Percentiles rank a stretch among this genome's conserved stretches.
Conservation (phyloP, 2,329 filamentous ascomycete species). For the Emericellopsis atlantica region DNA sequence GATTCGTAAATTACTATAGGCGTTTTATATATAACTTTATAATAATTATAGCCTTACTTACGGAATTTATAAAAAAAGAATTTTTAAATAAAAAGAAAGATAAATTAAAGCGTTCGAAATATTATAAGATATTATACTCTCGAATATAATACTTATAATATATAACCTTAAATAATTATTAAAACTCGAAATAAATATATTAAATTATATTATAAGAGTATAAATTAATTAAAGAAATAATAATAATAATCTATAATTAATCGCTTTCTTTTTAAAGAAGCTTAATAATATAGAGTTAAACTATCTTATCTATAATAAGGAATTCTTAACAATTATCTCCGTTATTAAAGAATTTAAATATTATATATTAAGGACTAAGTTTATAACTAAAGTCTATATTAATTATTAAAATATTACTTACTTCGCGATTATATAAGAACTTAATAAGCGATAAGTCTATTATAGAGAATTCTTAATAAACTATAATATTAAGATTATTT, state of each 20-base stretch:
- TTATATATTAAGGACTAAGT: not conserved
- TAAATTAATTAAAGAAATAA: too few relatives aligned
- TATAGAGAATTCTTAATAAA: conserved; percentile 7
- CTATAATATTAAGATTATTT: conserved; percentile 7
- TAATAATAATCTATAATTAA: too few relatives aligned
- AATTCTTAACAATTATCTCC: conserved; percentile 3
- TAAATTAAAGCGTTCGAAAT: not conserved
- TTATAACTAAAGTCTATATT: conserved; percentile 1
- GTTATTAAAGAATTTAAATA: conserved; percentile 2
- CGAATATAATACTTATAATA: too few relatives aligned
- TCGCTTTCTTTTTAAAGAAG: too few relatives aligned
- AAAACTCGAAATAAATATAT: too few relatives aligned
- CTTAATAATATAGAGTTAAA: not conserved
- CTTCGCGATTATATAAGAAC: conserved; percentile 7
- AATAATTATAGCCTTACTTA: too few relatives aligned
- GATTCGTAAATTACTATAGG: too few relatives aligned
- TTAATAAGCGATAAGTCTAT: conserved; percentile 5
- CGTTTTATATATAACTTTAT: too few relatives aligned
- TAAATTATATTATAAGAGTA: too few relatives aligned
- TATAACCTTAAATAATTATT: too few relatives aligned
- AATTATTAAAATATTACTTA: conserved; percentile 11
- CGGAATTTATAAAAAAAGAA: too few relatives aligned
- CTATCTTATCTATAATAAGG: conserved; percentile 3
- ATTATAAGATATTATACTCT: conserved; percentile 1
- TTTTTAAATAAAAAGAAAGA: not conserved